These are phyloP conservation scores for Boletus sp. DNA, from an alignment of 768 basidiomycete genomes.

Conservation along the genomic window DNA sequence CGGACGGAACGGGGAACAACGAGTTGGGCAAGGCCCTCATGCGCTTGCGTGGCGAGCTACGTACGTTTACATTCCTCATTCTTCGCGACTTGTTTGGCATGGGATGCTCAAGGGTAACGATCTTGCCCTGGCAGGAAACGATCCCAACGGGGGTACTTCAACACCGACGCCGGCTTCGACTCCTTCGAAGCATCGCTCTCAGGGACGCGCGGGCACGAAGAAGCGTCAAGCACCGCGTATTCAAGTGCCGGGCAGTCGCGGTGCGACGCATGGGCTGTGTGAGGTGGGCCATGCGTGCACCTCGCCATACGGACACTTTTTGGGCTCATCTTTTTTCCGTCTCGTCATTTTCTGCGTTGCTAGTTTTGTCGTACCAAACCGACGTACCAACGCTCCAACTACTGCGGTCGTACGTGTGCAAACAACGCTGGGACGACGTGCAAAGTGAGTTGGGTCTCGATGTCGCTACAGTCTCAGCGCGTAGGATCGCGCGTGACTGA, in stretches of 20 bases:
- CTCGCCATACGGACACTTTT: background rate
- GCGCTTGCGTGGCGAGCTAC: constrained; percentile 55
- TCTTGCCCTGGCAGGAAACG: constrained; percentile 7
- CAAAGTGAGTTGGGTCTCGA: constrained; percentile 11
- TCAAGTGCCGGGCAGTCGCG: constrained; percentile 5
- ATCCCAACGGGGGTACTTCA: background rate
- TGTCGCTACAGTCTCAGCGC: background rate
- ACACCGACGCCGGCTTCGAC: background rate
- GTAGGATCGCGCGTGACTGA: background rate
- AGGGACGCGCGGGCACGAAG: background rate
- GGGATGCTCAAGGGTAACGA: constrained; percentile 2
- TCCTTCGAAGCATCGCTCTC: constrained; percentile 1
- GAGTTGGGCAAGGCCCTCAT: constrained; percentile 71
- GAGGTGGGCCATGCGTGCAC: constrained; percentile 15
- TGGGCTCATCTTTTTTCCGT: background rate
- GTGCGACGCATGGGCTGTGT: constrained; percentile 14
- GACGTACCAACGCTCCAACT: constrained; percentile 51
- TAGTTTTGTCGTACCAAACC: constrained; percentile 53
- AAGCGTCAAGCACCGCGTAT: constrained; percentile 12
- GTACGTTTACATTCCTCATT: constrained; percentile 23
- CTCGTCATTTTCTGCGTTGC: no score
- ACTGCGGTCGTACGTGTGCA: constrained; percentile 61
- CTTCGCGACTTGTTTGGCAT: background rate
- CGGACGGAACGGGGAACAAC: constrained; percentile 62
- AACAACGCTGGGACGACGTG: constrained; percentile 35